Conservation (phyloP, 768 basidiomycete species). For the Podaxis mareebaensis region DNA sequence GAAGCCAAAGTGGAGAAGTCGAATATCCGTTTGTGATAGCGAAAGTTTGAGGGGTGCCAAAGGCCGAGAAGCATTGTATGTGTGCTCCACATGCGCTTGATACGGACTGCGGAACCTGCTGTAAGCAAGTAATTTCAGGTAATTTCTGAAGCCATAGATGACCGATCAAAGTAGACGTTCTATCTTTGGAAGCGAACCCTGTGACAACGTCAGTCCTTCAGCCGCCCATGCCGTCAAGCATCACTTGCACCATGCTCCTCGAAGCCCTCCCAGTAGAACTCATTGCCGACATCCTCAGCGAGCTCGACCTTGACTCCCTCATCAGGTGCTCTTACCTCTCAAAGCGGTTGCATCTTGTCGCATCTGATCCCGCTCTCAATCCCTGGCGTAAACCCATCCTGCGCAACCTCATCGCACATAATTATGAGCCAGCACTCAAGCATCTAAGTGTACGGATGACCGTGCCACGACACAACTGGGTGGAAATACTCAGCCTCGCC, state of each 20-base stretch:
- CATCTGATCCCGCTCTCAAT: slow-evolving; percentile 66
- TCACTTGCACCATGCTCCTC: slow-evolving; percentile 30
- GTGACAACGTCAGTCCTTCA: background rate
- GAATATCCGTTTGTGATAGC: background rate
- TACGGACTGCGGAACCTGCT: background rate
- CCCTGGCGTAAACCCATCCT: slow-evolving; percentile 77
- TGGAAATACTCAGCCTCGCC: slow-evolving; percentile 71
- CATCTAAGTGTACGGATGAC: slow-evolving; percentile 62
- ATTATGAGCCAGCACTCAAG: slow-evolving; percentile 52
- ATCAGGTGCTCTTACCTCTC: slow-evolving; percentile 62
- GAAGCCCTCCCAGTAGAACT: slow-evolving; percentile 75
- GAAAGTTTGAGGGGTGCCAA: background rate
- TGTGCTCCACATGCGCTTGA: background rate
- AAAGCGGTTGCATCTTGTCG: slow-evolving; percentile 53
- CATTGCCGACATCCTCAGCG: slow-evolving; percentile 67
- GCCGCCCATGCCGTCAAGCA: background rate
- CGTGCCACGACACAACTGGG: slow-evolving; percentile 79
- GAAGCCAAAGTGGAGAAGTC: slow-evolving; percentile 2
- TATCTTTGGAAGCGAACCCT: slow-evolving; percentile 5
- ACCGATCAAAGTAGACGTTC: slow-evolving; percentile 3
- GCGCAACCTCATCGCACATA: slow-evolving; percentile 45
- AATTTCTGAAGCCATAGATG: background rate
- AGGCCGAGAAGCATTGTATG: background rate
- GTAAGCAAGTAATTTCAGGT: background rate
- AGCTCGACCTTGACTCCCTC: slow-evolving; percentile 65